Evolutionary conservation across 1,284 basidiomycete genomes (phyloP), one percentile per base, ranked within the genome.

Genomic region (Pseudozyma sp.): DNA sequence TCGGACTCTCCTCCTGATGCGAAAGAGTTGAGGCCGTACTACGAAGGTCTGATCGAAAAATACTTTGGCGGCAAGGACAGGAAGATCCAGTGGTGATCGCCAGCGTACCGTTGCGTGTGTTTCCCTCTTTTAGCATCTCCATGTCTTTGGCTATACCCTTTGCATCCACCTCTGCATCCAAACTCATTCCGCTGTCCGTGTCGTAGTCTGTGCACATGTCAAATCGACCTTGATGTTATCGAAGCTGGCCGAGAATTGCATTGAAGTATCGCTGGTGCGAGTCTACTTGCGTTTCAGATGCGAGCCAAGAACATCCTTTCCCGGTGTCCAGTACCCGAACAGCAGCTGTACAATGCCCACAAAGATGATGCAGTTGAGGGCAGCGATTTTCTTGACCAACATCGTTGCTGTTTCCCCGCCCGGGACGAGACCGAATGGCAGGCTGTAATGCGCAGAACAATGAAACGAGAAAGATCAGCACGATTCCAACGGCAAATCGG

Each of bases 31-130:
- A 89, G 89, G 71, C 91, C 92, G 11, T 95, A 96, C 86, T 95
- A 95, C 84, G 87, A 92, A 81, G 86, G 86, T 5, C 86, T 95
- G 31, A 94, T 95, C 81, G 88, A 88, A 33, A 93, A 94, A 84
- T 95, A 90, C 87, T 94, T 96, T 57, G 67, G 67, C 29, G 54
- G 67, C 29, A 65, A 62, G 42, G 68, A 75, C 37, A 55, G 72
- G n/a, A 70, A 75, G 57, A 65, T 75, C 35, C 63, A 68, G 51
- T 75, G 72, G 72, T 75, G 35, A 52, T 62, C 29, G 16, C 43
- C 31, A 19, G 14, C 35, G 30, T 17, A 43, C 33, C 42, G 39
- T 29, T 7, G 7, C 7, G 14, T 8, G 19, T 44, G 9, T 8
- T n/a, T 33, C n/a, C 17, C 16, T 45, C 30, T 3, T 35, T 35